Evolutionary conservation across 1,284 basidiomycete genomes (phyloP), one percentile per base, ranked within the genome.

Genomic region (Fomitopsis palustris): DNA sequence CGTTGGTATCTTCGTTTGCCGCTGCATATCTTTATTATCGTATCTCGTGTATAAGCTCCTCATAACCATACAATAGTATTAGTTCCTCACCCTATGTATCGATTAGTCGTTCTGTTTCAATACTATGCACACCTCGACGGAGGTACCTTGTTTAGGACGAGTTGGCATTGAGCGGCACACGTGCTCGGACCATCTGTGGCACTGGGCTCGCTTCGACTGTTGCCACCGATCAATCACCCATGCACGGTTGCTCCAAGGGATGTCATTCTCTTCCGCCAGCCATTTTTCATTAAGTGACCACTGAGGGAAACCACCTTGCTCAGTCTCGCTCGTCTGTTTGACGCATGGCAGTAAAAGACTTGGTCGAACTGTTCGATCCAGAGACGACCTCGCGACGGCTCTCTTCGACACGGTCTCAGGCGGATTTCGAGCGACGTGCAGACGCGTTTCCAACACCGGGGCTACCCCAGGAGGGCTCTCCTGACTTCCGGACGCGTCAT

Each of bases 361-460:
- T 74, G 42, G 69, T 72, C 33, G 66, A 64, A n/a, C 58, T 64
- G n/a, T 73, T 63, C 58, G 72, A 74, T 61, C 65, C 51, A 65
- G 57, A 14, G 39, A 61, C 23, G 31, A 43, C 33, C 17, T 33
- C 33, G 4, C 35, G 25, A 31, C 49, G 49, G 23, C 31, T 27
- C 25, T 29, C 49, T 33, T 16, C 33, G 17, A 35, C 49, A n/a
- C 19, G 31, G 21, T 19, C n/a, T 8, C 49, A 52, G 31, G 49
- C 0, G 35, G 49, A 37, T n/a, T 21, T n/a, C 17, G 45, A 17
- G 21, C 45, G 25, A n/a, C 45, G 16, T n/a, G 4, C 25, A 6
- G 45, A 47, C 27, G 45, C 14, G 25, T 12, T 17, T 29, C 45
- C 4, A 29, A 9, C 17, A 1, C 12, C 45, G 8, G 45, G 10